Conservation (phyloP, 139 green algal species). For the Chlamydomonas schloesseri region DNA sequence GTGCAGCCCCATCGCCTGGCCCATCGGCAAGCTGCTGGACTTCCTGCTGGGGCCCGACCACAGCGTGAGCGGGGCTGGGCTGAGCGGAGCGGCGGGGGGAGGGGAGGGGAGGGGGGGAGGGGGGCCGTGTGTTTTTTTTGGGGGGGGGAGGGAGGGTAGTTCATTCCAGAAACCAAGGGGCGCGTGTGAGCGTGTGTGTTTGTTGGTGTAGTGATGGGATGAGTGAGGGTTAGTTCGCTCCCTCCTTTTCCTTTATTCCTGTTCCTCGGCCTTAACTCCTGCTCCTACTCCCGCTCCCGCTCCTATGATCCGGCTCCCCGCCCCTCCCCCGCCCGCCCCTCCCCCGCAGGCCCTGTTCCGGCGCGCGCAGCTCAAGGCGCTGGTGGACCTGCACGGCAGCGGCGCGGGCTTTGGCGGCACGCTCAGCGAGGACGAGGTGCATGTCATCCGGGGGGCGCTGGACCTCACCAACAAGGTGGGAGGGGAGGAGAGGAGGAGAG, state of each 20-base stretch:
- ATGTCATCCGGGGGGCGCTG: constrained; percentile 84
- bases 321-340: not conserved
- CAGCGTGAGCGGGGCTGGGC: constrained; percentile 46
- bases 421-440: constrained; percentile 68
- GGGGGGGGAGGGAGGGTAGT: too few species aligned
- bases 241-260: too few species aligned
- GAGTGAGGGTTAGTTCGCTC: too few species aligned
- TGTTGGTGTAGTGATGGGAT: too few species aligned
- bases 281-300: too few species aligned
- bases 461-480: constrained; percentile 90
- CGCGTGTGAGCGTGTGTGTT: too few species aligned
- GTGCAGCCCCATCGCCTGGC: constrained; percentile 76
- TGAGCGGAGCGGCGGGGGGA: not conserved
- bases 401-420: constrained; percentile 84
- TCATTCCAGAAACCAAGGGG: too few species aligned
- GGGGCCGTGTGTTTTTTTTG: not conserved
- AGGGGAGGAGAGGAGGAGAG: not conserved
- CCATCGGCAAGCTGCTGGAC: constrained; percentile 90
- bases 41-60: constrained; percentile 79
- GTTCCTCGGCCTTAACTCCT: too few species aligned
- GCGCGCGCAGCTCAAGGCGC: constrained; percentile 87
- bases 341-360: constrained; percentile 75
- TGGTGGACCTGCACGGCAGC: constrained; percentile 88
- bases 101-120: not conserved
- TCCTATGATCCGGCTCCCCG: too few species aligned